Evolutionary conservation across 2,329 filamentous ascomycete species (phyloP), one percentile per base, ranked within the genome.

Genomic region (Aspergillus aculeatinus): DNA sequence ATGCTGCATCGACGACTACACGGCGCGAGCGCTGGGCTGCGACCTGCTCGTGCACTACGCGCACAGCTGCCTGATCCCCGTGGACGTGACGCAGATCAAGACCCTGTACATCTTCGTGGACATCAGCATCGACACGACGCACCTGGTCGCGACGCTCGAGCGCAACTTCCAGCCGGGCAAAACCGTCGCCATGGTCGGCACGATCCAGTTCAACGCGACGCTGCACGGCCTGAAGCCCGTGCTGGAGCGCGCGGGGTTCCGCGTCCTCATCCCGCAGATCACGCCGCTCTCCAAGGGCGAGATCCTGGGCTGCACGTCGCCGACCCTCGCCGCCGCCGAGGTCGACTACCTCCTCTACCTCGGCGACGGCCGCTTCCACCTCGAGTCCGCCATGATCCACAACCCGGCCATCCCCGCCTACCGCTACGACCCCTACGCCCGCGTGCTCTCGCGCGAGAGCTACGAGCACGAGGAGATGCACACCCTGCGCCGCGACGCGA

Each of bases 371-470:
- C 86, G 93, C 60, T 97, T 97, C 80, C 95, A 99, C 74, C 89
- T 99, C 48, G 95, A 99, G 77, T 96, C 91, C 70, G 94, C 96
- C 71, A 99, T 99, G 94, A 99, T 99, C 66, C 95, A 98, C 73
- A 99, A 99, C 77, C 95, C 96, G 0, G 79, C 82, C 5, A 86
- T 97, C 39, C 91, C 94, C 0, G 94, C 96, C 2, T 99, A 97
- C 78, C 86, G 95, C 64, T 99, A 99, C 76, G 95, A 99, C 72
- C 95, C 96, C 0, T 99, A 99, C 79, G 95, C 92, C 11, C 87
- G 94, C 53, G 92, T 91, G 60, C 85, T 99, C 29, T 97, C 94
- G 2, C 88, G 91, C 65, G 96, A 99, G 78, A 89, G 85, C 25
- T 99, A 99, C 76, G 90, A 90, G 48, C 95, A 99, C 75, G 86